Evolutionary conservation across 2,329 filamentous ascomycete genomes (phyloP).

Genomic region (Botrytis elliptica): DNA sequence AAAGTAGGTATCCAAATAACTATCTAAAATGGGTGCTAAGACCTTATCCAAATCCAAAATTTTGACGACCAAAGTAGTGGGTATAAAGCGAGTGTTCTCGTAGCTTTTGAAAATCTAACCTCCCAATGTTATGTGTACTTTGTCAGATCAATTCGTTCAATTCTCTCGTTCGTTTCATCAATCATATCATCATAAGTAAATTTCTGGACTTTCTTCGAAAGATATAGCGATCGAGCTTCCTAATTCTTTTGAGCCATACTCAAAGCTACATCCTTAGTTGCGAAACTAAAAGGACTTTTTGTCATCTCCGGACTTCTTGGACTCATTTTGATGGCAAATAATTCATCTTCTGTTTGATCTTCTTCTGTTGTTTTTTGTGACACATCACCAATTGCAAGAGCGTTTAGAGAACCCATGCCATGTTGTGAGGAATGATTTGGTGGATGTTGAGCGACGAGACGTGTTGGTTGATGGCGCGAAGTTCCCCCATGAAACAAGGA

Average conservation of each 20-base stretch:
- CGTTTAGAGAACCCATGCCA: slow-evolving; percentile 40
- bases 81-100: slow-evolving; percentile 15
- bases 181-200: slow-evolving; percentile 12
- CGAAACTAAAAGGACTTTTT: slow-evolving; percentile 72
- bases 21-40: slow-evolving; percentile 5
- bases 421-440: slow-evolving; percentile 29
- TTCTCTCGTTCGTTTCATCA: slow-evolving; percentile 8
- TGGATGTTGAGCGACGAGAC: slow-evolving; percentile 39
- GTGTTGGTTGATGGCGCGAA: slow-evolving; percentile 41
- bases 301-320: slow-evolving; percentile 83
- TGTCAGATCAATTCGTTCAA: slow-evolving; percentile 7
- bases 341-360: slow-evolving; percentile 67
- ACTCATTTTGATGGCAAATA: slow-evolving; percentile 85
- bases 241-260: slow-evolving; percentile 28
- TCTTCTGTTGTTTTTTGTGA: slow-evolving; percentile 38
- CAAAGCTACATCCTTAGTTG: slow-evolving; percentile 35
- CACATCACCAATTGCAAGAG: slow-evolving; percentile 40
- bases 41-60: neutral
- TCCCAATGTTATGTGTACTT: neutral
- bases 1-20: slow-evolving; percentile 10
- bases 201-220: neutral
- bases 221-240: neutral
- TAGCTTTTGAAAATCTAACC: slow-evolving; percentile 13
- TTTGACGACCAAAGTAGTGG: neutral
- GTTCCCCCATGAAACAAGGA: slow-evolving; percentile 54